phyloP scores from a whole-genome alignment of 192 early-diverging fungal species.

The Gryganskiella cystojenkinii region DNA sequence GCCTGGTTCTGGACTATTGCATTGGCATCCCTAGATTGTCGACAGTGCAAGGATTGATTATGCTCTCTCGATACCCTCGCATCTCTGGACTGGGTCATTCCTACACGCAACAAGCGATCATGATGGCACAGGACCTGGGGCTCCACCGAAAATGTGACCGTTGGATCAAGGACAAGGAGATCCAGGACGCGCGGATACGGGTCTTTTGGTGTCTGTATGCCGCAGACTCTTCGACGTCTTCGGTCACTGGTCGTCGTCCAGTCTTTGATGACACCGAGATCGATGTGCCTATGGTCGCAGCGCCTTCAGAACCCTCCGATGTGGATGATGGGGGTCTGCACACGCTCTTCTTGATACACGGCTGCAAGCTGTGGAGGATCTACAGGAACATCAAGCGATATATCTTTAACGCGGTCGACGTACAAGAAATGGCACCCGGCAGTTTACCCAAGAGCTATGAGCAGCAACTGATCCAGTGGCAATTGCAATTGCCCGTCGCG shows the following conservation, averaged over 20 bases:
- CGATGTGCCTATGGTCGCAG: constrained; percentile 22
- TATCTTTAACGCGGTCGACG: constrained; percentile 43
- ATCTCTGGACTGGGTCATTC: constrained; percentile 43
- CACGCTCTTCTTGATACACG: constrained; percentile 27
- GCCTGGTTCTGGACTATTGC: constrained; percentile 49
- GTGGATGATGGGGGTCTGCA: constrained; percentile 20
- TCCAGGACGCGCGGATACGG: constrained; percentile 38
- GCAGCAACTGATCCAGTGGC: constrained; percentile 51
- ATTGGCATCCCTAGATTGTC: constrained; percentile 44
- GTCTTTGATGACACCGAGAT: constrained; percentile 46
- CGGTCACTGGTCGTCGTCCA: constrained; percentile 42
- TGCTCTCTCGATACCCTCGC: constrained; percentile 46
- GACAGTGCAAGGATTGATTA: constrained; percentile 44
- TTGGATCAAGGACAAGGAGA: constrained; percentile 46
- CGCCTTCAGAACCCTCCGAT: constrained; percentile 9
- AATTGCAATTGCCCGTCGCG: constrained; percentile 32
- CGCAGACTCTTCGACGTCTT: constrained; percentile 31
- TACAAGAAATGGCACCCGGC: constrained; percentile 44
- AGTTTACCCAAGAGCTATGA: constrained; percentile 46
- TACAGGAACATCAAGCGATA: constrained; percentile 48
- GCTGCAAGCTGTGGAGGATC: constrained; percentile 38
- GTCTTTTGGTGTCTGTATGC: constrained; percentile 51
- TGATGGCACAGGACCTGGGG: constrained; percentile 40
- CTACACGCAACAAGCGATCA: constrained; percentile 38
- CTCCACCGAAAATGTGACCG: constrained; percentile 48